phyloP scores from a whole-genome alignment of 2,329 filamentous ascomycete genomes.

The Shiraia bambusicola region DNA sequence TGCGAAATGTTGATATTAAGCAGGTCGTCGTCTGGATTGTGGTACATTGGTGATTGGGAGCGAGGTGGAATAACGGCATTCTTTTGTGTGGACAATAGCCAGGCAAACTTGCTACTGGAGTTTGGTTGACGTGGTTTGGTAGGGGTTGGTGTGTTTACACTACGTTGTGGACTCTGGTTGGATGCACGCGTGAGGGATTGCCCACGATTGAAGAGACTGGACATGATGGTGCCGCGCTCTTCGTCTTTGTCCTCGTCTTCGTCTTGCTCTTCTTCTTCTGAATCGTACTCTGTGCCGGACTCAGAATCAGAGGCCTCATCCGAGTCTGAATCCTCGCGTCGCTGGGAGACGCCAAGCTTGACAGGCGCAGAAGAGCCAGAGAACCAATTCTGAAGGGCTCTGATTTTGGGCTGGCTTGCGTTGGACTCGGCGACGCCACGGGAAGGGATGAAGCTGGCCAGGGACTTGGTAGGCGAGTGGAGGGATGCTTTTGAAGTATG shows the following conservation, averaged over 20 bases:
- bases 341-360: conserved; percentile 44
- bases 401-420: conserved; percentile 36
- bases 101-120: conserved; percentile 38
- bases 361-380: conserved; percentile 55
- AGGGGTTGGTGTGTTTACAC: conserved; percentile 16
- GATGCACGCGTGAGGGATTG: conserved; percentile 27
- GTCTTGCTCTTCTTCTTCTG: conserved; percentile 17
- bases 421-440: conserved; percentile 32
- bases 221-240: conserved; percentile 34
- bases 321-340: conserved; percentile 33
- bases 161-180: conserved; percentile 23
- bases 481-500: conserved; percentile 43
- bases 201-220: conserved; percentile 37
- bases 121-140: conserved; percentile 26
- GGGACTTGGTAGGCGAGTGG: conserved; percentile 41
- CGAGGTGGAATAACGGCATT: conserved; percentile 30
- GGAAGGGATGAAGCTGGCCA: conserved; percentile 44
- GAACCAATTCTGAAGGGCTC: conserved; percentile 53
- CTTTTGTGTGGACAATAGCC: conserved; percentile 42
- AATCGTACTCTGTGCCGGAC: conserved; percentile 29
- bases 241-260: conserved; percentile 23
- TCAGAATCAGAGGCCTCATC: conserved; percentile 19
- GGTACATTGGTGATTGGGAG: conserved; percentile 32
- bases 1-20: conserved; percentile 57
- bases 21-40: conserved; percentile 51